Base-by-base conservation (phyloP, 2,329 filamentous ascomycete genomes). In the Ceratocystis diversiconidia region DNA sequence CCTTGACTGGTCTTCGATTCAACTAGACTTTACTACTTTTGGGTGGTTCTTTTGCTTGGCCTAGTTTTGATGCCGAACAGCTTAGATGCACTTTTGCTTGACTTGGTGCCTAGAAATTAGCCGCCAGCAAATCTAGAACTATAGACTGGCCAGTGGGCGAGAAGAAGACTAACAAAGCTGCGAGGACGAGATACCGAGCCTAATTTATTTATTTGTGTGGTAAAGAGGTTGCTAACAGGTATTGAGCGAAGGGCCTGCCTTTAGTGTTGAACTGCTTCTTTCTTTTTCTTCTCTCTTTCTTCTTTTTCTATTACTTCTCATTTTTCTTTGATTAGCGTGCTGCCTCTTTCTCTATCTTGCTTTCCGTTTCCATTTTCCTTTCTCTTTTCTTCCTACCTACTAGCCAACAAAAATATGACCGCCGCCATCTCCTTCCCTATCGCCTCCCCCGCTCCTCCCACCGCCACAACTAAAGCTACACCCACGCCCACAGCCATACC, bases 391-490 rank as follows among this genome's bases (percentile, higher is more conserved):
- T 32, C 7, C 50, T 17, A 15, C 28, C 32, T 25, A 4, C 46
- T 50, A 36, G 28, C 19, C n/a, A 59, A n/a, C 41, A 5, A 3
- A 30, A 57, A 44, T 41, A 67, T 67, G 66, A 63, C 66, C 30
- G 61, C 66, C 62, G 73, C 66, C 61, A 82, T 83, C 80, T 82
- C 80, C 66, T 78, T 79, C 69, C 74, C 79, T 69, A 73, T 78
- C 12, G 3, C 36, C 4, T 41, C 36, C 68, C 72, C 76, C 66
- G 76, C 77, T 70, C 77, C 77, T 72, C 76, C 75, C 72, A 75
- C 75, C 72, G 74, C 77, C 57, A 77, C 79, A 67, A 79, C 79
- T 12, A 19, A 8, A 4, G 19, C 48, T 22, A 48, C n/a, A 68
- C 72, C 76, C 65, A 76, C 77, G 5, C 30, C 30, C 5, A 32